Conservation (phyloP, 768 basidiomycete genomes). For the Tephrocybe sp. region DNA sequence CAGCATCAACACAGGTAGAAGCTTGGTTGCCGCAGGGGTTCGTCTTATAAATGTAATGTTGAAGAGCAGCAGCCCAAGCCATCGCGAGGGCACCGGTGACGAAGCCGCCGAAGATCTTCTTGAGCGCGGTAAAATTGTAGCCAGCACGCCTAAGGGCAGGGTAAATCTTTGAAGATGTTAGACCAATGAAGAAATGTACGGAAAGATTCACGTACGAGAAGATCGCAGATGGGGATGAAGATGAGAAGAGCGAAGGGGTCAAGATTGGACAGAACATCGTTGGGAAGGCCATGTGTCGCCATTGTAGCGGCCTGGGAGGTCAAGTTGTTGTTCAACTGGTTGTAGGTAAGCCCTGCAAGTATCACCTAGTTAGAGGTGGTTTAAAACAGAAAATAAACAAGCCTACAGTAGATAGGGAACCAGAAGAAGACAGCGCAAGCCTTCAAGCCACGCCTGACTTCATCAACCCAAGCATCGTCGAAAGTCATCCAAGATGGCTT, state of each 20-base stretch:
- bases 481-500: slow-evolving; percentile 72
- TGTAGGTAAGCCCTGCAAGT: slow-evolving; percentile 68
- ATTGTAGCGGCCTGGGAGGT: slow-evolving; percentile 79
- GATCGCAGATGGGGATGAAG: slow-evolving; percentile 66
- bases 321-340: slow-evolving; percentile 76
- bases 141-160: slow-evolving; percentile 49
- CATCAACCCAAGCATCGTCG: slow-evolving; percentile 78
- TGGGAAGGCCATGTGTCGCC: slow-evolving; percentile 66
- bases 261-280: slow-evolving; percentile 75
- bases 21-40: slow-evolving; percentile 53
- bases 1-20: slow-evolving; percentile 44
- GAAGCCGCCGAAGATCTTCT: slow-evolving; percentile 59
- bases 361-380: slow-evolving; percentile 15
- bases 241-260: slow-evolving; percentile 77
- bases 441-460: slow-evolving; percentile 67
- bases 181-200: not conserved
- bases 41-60: slow-evolving; percentile 73
- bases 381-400: slow-evolving; percentile 8
- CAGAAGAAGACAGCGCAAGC: slow-evolving; percentile 61
- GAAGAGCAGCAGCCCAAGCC: slow-evolving; percentile 67
- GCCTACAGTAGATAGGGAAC: slow-evolving; percentile 68
- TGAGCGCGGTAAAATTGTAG: slow-evolving; percentile 56
- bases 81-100: slow-evolving; percentile 53
- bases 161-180: slow-evolving; percentile 39
- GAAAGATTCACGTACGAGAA: slow-evolving; percentile 34